phyloP scores from a whole-genome alignment of 257 asterid species.

The Solanum dulcamara region DNA sequence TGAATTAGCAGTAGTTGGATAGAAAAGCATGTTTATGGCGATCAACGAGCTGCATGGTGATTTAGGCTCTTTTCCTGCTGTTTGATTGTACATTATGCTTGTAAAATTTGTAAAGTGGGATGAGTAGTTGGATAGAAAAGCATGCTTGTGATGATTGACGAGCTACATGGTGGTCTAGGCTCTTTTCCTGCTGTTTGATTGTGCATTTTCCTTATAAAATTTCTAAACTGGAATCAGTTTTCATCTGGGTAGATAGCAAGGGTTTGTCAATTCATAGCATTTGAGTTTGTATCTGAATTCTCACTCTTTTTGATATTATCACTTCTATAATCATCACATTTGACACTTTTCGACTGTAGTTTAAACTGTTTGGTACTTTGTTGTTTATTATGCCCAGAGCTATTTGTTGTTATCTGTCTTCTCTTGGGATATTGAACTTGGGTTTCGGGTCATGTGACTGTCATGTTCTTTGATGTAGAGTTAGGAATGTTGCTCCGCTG shows the following conservation, averaged over 20 bases:
- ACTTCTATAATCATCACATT: not conserved
- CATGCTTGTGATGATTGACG: not conserved
- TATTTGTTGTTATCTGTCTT: not conserved
- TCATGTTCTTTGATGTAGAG: not conserved
- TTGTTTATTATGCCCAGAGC: not conserved
- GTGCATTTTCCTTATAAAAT: not conserved
- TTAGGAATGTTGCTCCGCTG: not conserved
- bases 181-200: not conserved
- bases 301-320: not conserved
- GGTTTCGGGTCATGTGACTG: not conserved
- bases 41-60: not conserved
- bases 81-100: not conserved
- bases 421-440: not conserved
- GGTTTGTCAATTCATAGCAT: not conserved
- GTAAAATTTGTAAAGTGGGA: not conserved
- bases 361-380: not conserved
- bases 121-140: not conserved
- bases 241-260: not conserved
- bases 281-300: not conserved
- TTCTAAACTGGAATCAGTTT: not conserved
- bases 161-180: not conserved
- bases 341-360: not conserved
- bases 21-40: not conserved
- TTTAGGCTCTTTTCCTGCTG: not conserved
- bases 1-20: not conserved